Base-by-base conservation (phyloP, 164 flowering plant species). In the Piper longum region DNA sequence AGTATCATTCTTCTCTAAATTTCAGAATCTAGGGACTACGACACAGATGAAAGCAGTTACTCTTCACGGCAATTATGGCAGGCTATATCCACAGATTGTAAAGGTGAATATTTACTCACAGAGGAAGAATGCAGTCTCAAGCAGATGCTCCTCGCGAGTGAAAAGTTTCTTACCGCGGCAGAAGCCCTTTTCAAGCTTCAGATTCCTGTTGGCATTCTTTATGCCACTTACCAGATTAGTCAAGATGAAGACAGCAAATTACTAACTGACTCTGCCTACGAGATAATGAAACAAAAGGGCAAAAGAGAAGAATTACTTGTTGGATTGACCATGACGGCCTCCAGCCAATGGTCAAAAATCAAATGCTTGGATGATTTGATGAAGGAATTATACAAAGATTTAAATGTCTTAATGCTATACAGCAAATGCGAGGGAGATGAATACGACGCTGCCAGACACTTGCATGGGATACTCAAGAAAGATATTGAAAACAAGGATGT, bases 161-260 rank as follows among this genome's bases (percentile, higher is more conserved):
- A 78, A 65, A 56, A 72, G 56, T 87, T 89, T 70, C 77, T 89
- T n/a, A 81, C 81, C 73, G 81, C 96, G 43, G 91, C 96, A 54
- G 93, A 84, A 70, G 93, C 96, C 43, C 84, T 92, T 60, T 89
- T 86, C 87, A 77, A 75, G 62, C 83, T 89, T 55, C 81, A 80
- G 62, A 82, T 86, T 67, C 93, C 95, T 4, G 55, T 74, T 6
- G 72, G 67, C 56, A 72, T 85, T 68, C 85, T 85, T 44, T 71
- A 78, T 54, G 72, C 69, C 19, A 66, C 72, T 55, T 75, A 71
- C 54, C 64, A 74, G 5, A 63, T 60, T 41, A 41, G 41, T 45
- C 76, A 69, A 62, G 76, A 77, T 16, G 72, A 76, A 58, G 79
- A 74, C 2, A 71, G 71, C 64, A 86, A 81, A 69, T 75, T 81